phyloP scores from a whole-genome alignment of 139 green algal species.

The Auxenochlorella pyrenoidosa region DNA sequence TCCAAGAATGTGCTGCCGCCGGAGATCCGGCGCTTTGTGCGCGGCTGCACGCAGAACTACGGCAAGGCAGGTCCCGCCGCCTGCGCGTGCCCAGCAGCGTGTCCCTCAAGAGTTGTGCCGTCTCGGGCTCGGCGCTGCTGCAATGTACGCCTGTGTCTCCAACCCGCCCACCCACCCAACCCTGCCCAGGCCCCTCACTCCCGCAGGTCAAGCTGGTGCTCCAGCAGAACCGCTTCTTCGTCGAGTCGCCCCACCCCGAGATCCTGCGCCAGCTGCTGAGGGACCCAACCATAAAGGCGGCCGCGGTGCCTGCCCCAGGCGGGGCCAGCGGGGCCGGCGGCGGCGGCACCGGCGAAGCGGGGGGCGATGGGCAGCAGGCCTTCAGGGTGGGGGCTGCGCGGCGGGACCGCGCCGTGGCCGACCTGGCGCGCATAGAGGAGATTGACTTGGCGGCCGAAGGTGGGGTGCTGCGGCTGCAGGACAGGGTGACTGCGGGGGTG shows the following conservation, averaged over 20 bases:
- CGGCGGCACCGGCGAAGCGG: slow-evolving; percentile 1
- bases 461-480: neutral
- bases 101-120: neutral
- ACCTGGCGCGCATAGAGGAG: slow-evolving; percentile 40
- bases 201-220: slow-evolving; percentile 95
- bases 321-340: slow-evolving; percentile 5
- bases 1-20: slow-evolving; percentile 77
- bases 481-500: neutral
- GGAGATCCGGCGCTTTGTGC: slow-evolving; percentile 87
- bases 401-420: slow-evolving; percentile 37
- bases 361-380: neutral
- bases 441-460: slow-evolving; percentile 28
- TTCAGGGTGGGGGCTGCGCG: slow-evolving; percentile 20
- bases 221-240: slow-evolving; percentile 94
- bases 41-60: slow-evolving; percentile 93
- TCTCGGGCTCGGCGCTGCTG: too few relatives aligned
- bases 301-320: slow-evolving; percentile 5
- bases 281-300: slow-evolving; percentile 56
- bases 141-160: too few relatives aligned
- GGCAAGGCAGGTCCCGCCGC: slow-evolving; percentile 75
- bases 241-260: slow-evolving; percentile 87
- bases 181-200: too few relatives aligned
- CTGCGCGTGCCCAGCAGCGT: neutral
- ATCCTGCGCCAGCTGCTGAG: slow-evolving; percentile 80
- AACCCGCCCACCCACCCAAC: too few relatives aligned